Evolutionary conservation across 306 rosid species (phyloP), one percentile per base, ranked within the genome.

Genomic region (Vigna hirtella): DNA sequence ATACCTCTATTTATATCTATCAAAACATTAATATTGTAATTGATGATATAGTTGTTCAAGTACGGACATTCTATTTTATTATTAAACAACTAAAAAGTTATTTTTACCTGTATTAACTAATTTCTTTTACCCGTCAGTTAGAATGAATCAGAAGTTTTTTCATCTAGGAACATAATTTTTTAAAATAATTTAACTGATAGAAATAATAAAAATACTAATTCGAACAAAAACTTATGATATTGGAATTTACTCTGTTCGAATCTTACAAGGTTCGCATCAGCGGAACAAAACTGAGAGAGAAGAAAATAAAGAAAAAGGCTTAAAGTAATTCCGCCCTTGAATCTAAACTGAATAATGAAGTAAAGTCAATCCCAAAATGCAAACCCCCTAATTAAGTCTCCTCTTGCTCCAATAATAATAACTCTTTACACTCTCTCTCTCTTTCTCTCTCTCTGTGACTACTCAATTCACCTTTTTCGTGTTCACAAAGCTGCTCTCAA

Each of bases 391-490:
- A 45, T 11, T 20, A 67, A 68, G 73, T 68, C 56, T 68, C 15
- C 57, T 15, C 16, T 15, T 47, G 42, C 42, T 45, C 40, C 73
- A 45, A 22, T 47, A 45, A 68, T 69, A 69, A 42, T 26, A 63
- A 63, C 26, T 53, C 47, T 69, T 10, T 56, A 42, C 70, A 8
- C 71, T 4, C 55, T 14, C 70, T 18, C 34, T 51, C 42, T 67
- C 40, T 67, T 20, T 55, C 56, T 66, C 13, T 4, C 38, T 36
- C 40, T 55, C 56, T 66, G 13, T 4, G 47, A 53, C 57, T 28
- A 66, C 59, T 77, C 70, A 30, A 51, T 79, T 79, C 18, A 51
- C 68, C 42, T 79, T 45, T 42, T 79, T 71, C 83, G 42, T 79
- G 84, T 74, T 73, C 22, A 47, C 38, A 57, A 81, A 81, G 80